phyloP scores from a whole-genome alignment of 441 rosid genomes.

The Erysimum pusillum region DNA sequence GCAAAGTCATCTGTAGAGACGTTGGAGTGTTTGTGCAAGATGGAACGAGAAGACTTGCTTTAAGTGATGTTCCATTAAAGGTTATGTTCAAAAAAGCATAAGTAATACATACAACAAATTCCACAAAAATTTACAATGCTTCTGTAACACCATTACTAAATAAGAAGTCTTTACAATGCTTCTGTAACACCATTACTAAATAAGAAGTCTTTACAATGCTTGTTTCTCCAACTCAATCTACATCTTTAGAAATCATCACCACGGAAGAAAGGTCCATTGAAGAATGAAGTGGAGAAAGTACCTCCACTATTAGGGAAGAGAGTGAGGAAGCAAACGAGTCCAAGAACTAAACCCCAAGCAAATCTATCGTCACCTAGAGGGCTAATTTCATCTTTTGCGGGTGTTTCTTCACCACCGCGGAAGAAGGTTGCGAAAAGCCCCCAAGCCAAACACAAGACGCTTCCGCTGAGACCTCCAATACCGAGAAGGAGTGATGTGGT shows the following conservation, averaged over 20 bases:
- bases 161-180: constrained; percentile 6
- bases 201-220: constrained; percentile 6
- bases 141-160: neutral
- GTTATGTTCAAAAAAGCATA: constrained; percentile 62
- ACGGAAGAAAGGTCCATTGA: constrained; percentile 76
- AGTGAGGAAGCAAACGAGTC: constrained; percentile 88
- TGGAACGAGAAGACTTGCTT: constrained; percentile 54
- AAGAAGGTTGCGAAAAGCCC: constrained; percentile 91
- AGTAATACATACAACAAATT: neutral
- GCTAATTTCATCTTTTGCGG: constrained; percentile 86
- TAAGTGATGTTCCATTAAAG: constrained; percentile 61
- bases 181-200: neutral
- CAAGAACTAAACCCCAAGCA: constrained; percentile 86
- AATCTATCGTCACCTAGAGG: constrained; percentile 72
- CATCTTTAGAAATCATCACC: constrained; percentile 55
- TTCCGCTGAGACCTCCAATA: constrained; percentile 83
- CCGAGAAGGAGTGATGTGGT: constrained; percentile 81
- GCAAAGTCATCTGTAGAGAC: constrained; percentile 62
- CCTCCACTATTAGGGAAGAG: constrained; percentile 93
- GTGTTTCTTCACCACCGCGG: constrained; percentile 87
- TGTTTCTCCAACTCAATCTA: constrained; percentile 26
- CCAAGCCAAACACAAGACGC: constrained; percentile 90
- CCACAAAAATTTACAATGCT: constrained; percentile 9
- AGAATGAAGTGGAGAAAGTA: constrained; percentile 80
- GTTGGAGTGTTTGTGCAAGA: constrained; percentile 56